Conservation (phyloP, 805 yeast species). For the Peterozyma xylosa region DNA sequence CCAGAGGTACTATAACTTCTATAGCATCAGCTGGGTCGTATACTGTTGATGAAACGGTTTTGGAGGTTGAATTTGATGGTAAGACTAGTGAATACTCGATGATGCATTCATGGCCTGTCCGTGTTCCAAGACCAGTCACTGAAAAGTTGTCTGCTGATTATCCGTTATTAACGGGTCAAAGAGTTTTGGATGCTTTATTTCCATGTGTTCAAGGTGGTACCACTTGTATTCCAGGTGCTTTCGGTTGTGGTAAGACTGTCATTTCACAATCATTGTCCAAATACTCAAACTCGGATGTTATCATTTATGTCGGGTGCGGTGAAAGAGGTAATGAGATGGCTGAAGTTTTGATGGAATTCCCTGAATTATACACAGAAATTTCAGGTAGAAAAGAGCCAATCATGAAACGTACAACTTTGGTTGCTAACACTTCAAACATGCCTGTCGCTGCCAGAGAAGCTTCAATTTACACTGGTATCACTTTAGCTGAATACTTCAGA, state of each 20-base stretch:
- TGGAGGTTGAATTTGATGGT: slow-evolving; percentile 95
- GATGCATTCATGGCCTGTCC: slow-evolving; percentile 99
- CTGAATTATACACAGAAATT: slow-evolving; percentile 87
- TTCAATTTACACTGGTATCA: slow-evolving; percentile 97
- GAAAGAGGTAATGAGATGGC: slow-evolving; percentile 99
- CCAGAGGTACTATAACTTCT: slow-evolving; percentile 92
- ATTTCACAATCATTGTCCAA: slow-evolving; percentile 96
- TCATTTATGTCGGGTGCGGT: slow-evolving; percentile 82
- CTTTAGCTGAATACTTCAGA: slow-evolving; percentile 98
- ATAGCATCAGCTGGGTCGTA: slow-evolving; percentile 89
- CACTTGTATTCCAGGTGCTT: slow-evolving; percentile 99
- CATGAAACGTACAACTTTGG: slow-evolving; percentile 98
- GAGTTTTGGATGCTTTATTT: slow-evolving; percentile 95
- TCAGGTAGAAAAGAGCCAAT: slow-evolving; percentile 95
- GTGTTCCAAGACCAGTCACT: slow-evolving; percentile 98
- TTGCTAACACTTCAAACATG: slow-evolving; percentile 98
- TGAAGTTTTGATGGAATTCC: slow-evolving; percentile 99
- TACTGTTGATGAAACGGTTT: slow-evolving; percentile 78
- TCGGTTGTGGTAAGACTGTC: slow-evolving; percentile 98
- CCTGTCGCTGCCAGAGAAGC: slow-evolving; percentile 99
- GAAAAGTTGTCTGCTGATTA: slow-evolving; percentile 89
- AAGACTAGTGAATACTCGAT: slow-evolving; percentile 71
- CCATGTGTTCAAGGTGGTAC: slow-evolving; percentile 99
- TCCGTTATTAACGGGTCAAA: slow-evolving; percentile 96
- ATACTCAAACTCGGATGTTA: slow-evolving; percentile 94